Evolutionary conservation across 2,329 filamentous ascomycete species (phyloP).

Genomic region (Colletotrichum neosansevieriae): DNA sequence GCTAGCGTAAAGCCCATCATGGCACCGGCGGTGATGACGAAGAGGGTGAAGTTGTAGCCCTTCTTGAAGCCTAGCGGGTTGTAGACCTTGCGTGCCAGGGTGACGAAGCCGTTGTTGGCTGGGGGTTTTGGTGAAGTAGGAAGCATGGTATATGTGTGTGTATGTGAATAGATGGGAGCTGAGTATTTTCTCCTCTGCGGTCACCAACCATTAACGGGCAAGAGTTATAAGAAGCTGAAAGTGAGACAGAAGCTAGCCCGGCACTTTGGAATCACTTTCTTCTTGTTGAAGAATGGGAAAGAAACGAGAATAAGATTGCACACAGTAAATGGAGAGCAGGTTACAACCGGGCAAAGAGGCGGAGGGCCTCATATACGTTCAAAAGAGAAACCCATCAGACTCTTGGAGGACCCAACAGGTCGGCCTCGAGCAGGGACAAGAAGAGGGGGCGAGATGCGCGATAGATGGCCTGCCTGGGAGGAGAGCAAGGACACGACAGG

Average conservation of each 20-base stretch:
- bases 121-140: constrained; percentile 26
- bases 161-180: background rate
- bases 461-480: background rate
- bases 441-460: constrained; percentile 6
- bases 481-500: background rate
- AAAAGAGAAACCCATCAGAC: background rate
- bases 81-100: constrained; percentile 50
- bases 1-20: constrained; percentile 62
- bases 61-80: constrained; percentile 65
- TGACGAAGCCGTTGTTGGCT: constrained; percentile 41
- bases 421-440: background rate
- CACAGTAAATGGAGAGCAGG: background rate
- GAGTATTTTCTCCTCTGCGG: no score
- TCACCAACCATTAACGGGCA: background rate
- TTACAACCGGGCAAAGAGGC: background rate
- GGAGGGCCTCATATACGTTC: constrained; percentile 19
- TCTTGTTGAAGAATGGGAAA: constrained; percentile 29
- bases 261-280: constrained; percentile 10
- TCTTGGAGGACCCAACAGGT: background rate
- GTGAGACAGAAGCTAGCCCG: constrained; percentile 17
- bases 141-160: constrained; percentile 9
- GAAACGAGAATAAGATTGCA: background rate
- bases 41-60: constrained; percentile 69
- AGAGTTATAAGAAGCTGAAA: background rate
- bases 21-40: constrained; percentile 59